A percentile compares a stretch with the other conserved stretches of the same genome.
These are phyloP conservation scores for Camellia japonica DNA, from an alignment of 148 eudicot species.

Conservation along the genomic window DNA sequence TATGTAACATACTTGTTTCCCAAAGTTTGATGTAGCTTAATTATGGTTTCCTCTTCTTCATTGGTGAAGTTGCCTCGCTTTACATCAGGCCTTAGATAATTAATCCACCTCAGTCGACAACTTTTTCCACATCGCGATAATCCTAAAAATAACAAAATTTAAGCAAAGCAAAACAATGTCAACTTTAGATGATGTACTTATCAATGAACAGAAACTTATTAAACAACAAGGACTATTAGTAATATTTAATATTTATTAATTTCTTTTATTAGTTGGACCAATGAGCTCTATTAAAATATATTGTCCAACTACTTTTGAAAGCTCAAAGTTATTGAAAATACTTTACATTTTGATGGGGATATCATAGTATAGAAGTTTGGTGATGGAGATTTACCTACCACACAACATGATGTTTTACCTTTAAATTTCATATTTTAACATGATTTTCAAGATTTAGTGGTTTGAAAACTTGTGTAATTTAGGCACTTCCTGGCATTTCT, in stretches of 20 bases:
- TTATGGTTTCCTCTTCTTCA: slow-evolving; percentile 47
- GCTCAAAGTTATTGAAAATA: background rate
- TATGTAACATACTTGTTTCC: slow-evolving; percentile 42
- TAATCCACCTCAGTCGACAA: slow-evolving; percentile 58
- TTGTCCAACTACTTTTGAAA: background rate
- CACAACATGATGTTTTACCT: too few relatives aligned
- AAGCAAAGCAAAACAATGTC: too few relatives aligned
- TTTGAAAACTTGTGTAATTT: background rate
- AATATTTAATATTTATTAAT: too few relatives aligned
- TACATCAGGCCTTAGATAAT: slow-evolving; percentile 54
- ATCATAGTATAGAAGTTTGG: too few relatives aligned
- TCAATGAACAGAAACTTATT: too few relatives aligned
- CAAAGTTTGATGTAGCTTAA: slow-evolving; percentile 33
- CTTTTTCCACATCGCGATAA: slow-evolving; percentile 55
- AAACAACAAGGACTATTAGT: background rate
- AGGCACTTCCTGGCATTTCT: background rate
- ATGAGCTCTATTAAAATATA: background rate
- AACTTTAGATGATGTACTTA: too few relatives aligned
- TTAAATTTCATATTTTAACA: too few relatives aligned
- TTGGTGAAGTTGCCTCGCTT: slow-evolving; percentile 47
- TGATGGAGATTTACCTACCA: too few relatives aligned
- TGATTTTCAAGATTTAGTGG: background rate
- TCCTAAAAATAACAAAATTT: slow-evolving; percentile 23
- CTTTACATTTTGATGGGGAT: too few relatives aligned
- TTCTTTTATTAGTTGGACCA: background rate